Percentiles rank a stretch among this genome's conserved stretches.
Evolutionary conservation across 495 filamentous ascomycete genomes (phyloP).

Genomic region (Penicillium canariense): DNA sequence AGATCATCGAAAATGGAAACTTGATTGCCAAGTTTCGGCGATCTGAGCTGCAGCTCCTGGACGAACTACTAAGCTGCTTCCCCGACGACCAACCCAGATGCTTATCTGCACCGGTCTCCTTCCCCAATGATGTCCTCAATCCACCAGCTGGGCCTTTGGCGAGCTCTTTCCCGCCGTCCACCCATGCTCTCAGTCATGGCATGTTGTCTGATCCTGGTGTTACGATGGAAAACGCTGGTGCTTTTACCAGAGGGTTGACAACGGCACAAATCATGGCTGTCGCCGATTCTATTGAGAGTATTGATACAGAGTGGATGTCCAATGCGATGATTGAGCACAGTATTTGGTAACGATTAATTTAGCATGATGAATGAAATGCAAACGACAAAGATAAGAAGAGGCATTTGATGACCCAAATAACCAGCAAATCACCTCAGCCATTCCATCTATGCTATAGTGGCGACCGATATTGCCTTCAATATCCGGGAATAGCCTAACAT

Average conservation of each 20-base stretch:
- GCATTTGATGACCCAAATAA: not conserved
- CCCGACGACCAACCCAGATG: conserved; percentile 18
- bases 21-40: conserved; percentile 37
- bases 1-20: conserved; percentile 42
- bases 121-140: conserved; percentile 14
- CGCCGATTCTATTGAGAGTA: conserved; percentile 38
- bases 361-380: conserved; percentile 3
- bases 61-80: conserved; percentile 29
- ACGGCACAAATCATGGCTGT: conserved; percentile 40
- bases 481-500: too few species aligned
- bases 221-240: conserved; percentile 12
- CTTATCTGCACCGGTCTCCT: conserved; percentile 15
- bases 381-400: too few species aligned
- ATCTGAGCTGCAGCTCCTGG: conserved; percentile 40
- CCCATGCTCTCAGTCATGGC: conserved; percentile 15
- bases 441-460: not conserved
- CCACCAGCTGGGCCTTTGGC: conserved; percentile 5
- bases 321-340: conserved; percentile 39
- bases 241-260: conserved; percentile 25
- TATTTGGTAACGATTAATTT: conserved; percentile 29
- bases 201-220: conserved; percentile 12
- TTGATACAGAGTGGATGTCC: conserved; percentile 41
- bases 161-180: conserved; percentile 14
- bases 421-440: not conserved
- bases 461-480: too few species aligned